A percentile compares a stretch with the other conserved stretches of the same genome.
Evolutionary conservation across 2,329 filamentous ascomycete species (phyloP).

Genomic region (Hypoxylon sp.): DNA sequence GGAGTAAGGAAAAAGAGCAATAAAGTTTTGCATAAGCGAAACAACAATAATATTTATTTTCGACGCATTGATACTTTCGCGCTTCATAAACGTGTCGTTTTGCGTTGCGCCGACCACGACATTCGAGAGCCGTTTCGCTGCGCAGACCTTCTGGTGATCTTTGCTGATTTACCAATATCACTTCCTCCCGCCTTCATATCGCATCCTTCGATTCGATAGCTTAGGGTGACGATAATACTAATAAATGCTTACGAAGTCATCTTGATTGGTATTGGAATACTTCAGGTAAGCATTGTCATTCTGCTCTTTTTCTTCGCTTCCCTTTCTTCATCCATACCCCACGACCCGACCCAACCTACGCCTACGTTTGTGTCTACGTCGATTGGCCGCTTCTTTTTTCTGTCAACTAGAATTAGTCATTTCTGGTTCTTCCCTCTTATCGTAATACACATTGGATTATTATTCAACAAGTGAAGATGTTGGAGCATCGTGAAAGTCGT

Average conservation of each 20-base stretch:
- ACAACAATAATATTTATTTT: neutral
- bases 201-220: conserved; percentile 25
- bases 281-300: conserved; percentile 35
- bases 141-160: conserved; percentile 27
- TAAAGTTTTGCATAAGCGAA: neutral
- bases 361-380: conserved; percentile 1
- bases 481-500: conserved; percentile 17
- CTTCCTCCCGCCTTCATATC: too few relatives aligned
- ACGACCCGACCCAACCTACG: too few relatives aligned
- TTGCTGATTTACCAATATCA: conserved; percentile 27
- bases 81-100: too few relatives aligned
- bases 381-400: too few relatives aligned
- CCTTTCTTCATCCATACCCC: neutral
- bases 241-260: conserved; percentile 24
- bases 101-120: conserved; percentile 8
- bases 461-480: conserved; percentile 21
- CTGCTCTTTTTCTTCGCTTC: conserved; percentile 4
- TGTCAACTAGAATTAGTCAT: neutral
- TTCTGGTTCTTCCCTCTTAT: conserved; percentile 1
- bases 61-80: conserved; percentile 1
- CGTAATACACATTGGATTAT: too few relatives aligned
- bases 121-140: conserved; percentile 16
- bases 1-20: too few relatives aligned
- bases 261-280: conserved; percentile 14
- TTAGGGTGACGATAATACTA: conserved; percentile 11